Conservation (phyloP, 305 asterid genomes). For the Salvia sclarea region DNA sequence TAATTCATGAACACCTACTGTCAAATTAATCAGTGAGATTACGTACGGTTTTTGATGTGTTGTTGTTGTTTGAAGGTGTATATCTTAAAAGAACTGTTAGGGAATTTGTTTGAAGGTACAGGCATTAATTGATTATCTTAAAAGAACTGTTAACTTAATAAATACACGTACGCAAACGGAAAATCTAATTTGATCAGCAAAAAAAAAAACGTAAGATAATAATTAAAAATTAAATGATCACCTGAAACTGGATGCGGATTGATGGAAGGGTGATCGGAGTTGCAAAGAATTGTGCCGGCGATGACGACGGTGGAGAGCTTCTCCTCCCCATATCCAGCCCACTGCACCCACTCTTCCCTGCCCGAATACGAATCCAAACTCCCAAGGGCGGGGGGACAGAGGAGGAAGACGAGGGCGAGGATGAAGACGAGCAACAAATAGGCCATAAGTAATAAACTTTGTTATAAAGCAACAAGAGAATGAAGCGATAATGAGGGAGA, state of each 20-base stretch:
- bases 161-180: not conserved
- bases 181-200: not conserved
- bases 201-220: not conserved
- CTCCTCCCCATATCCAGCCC: conserved; percentile 90
- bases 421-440: conserved; percentile 18
- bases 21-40: too few relatives aligned
- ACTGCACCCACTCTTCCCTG: conserved; percentile 53
- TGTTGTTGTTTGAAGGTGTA: too few relatives aligned
- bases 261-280: conserved; percentile 29
- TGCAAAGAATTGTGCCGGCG: conserved; percentile 65
- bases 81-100: too few relatives aligned
- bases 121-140: too few relatives aligned
- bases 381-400: conserved; percentile 13
- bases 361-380: conserved; percentile 33
- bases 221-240: conserved; percentile 5
- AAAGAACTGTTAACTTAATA: too few relatives aligned
- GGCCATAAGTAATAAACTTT: conserved; percentile 34
- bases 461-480: conserved; percentile 43
- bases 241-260: conserved; percentile 57
- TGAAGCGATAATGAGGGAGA: conserved; percentile 48
- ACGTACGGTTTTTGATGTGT: too few relatives aligned
- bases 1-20: too few relatives aligned
- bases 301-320: conserved; percentile 76
- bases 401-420: conserved; percentile 19
- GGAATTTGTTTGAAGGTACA: too few relatives aligned